phyloP scores from a whole-genome alignment of 1,139 yeast species.

The Protomyces inundatus region DNA sequence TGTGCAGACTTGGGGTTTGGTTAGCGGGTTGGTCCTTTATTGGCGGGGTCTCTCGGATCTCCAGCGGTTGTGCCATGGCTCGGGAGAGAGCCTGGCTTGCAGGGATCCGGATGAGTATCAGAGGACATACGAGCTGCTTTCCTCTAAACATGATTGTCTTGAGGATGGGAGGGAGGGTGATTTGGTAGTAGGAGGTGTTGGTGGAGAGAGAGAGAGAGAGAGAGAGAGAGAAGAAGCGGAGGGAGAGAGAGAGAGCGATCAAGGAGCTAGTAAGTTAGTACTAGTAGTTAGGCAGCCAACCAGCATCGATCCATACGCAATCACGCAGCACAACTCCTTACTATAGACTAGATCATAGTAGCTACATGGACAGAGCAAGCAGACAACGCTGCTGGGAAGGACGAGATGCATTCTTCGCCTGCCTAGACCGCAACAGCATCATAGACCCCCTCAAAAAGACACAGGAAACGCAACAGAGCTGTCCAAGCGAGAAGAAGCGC shows the following conservation, averaged over 20 bases:
- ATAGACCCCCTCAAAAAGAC: constrained; percentile 17
- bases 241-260: neutral
- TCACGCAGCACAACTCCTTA: too few relatives aligned
- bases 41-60: too few relatives aligned
- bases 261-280: neutral
- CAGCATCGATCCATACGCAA: neutral
- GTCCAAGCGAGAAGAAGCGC: constrained; percentile 2
- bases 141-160: constrained; percentile 1
- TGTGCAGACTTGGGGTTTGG: neutral
- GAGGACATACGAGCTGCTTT: neutral
- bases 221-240: neutral
- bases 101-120: neutral
- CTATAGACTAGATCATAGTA: neutral
- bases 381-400: constrained; percentile 23
- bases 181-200: neutral
- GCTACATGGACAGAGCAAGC: constrained; percentile 14
- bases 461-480: neutral
- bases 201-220: neutral
- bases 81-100: neutral
- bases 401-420: constrained; percentile 17
- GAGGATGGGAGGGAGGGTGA: neutral
- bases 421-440: constrained; percentile 21
- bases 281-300: neutral
- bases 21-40: too few relatives aligned
- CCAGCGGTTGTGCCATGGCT: neutral